A percentile compares a stretch with the other conserved stretches of the same genome.
Conservation (phyloP, 208 protist genomes). For the Endotrypanum monterogeii region DNA sequence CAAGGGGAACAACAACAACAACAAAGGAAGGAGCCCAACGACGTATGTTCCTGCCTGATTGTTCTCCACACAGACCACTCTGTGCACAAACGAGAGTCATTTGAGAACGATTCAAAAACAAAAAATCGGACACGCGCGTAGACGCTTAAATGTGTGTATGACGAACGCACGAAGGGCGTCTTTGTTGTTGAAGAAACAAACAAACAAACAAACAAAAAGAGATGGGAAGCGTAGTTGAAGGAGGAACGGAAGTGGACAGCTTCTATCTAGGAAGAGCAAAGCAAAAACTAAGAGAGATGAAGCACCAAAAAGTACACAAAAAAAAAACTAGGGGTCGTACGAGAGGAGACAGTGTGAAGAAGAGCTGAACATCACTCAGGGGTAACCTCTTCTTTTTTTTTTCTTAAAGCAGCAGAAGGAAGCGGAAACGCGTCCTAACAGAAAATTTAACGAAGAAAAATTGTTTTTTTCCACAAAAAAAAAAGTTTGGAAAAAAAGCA, state of each 20-base stretch:
- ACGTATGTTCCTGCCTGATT: no score
- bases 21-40: not conserved
- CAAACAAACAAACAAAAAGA: not conserved
- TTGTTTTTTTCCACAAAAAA: no score
- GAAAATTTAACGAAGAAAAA: no score
- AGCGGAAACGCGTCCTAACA: no score
- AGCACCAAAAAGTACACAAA: not conserved
- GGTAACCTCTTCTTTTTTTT: no score
- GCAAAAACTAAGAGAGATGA: not conserved
- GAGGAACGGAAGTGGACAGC: not conserved
- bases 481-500: no score
- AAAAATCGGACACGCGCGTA: not conserved
- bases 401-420: no score
- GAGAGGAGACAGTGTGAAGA: not conserved
- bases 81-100: no score
- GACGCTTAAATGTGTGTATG: no score
- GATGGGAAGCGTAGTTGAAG: not conserved
- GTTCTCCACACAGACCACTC: not conserved
- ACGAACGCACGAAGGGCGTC: no score
- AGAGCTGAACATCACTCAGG: no score
- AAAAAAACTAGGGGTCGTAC: not conserved
- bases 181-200: no score
- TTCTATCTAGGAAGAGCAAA: not conserved
- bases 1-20: slow-evolving; percentile 8
- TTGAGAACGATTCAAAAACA: not conserved